Conservation (phyloP, 352 stramenopile genomes). For the Phytophthora pisi region DNA sequence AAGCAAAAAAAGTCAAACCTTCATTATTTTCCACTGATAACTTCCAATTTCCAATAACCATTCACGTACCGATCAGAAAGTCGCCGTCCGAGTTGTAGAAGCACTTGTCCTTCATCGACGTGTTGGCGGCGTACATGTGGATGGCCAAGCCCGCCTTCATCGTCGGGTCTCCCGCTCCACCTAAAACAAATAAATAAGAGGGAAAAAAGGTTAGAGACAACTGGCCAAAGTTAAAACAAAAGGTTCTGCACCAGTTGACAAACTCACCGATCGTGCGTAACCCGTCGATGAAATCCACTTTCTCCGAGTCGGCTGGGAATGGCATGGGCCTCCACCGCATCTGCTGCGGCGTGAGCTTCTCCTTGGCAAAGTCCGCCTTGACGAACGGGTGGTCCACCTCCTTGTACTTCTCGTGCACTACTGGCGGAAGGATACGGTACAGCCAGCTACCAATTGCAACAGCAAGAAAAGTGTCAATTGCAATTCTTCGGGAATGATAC, state of each 20-base stretch:
- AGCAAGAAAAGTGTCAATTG: not conserved
- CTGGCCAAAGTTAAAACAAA: too few species aligned
- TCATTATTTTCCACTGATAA: not conserved
- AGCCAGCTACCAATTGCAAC: conserved; percentile 78
- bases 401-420: conserved; percentile 82
- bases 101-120: conserved; percentile 89
- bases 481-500: conserved; percentile 6
- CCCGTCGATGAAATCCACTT: conserved; percentile 90
- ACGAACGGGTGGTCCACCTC: conserved; percentile 51
- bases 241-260: too few species aligned
- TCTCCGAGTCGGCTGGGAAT: conserved; percentile 52
- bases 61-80: conserved; percentile 87
- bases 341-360: conserved; percentile 89
- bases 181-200: conserved; percentile 8
- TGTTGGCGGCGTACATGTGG: conserved; percentile 93
- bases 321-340: conserved; percentile 93
- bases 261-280: conserved; percentile 75
- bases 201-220: too few species aligned
- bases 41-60: not conserved
- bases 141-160: conserved; percentile 93
- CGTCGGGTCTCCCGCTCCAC: conserved; percentile 86
- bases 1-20: not conserved
- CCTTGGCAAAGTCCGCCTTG: conserved; percentile 71
- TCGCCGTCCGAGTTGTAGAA: conserved; percentile 98
- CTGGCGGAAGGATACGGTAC: conserved; percentile 92